phyloP scores from a whole-genome alignment of 2,329 filamentous ascomycete genomes.

The Bipolaris sorokiniana region DNA sequence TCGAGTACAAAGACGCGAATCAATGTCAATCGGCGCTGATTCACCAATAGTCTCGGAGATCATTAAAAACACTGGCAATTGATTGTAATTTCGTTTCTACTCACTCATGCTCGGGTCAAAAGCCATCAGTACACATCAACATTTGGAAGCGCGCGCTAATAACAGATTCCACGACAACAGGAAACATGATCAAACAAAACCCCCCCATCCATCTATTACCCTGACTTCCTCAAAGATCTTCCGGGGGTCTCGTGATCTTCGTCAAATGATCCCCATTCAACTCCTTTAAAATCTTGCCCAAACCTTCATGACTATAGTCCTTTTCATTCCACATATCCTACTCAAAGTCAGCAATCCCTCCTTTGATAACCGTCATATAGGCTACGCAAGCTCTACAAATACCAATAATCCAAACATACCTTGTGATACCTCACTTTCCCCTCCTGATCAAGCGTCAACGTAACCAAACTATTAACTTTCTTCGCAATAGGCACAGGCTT shows the following conservation, averaged over 20 bases:
- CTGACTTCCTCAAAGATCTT: constrained; percentile 13
- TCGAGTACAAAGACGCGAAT: too few species aligned
- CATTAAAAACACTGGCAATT: too few species aligned
- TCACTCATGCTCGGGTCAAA: too few species aligned
- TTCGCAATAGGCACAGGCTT: constrained; percentile 51
- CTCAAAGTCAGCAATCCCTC: neutral
- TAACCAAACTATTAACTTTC: constrained; percentile 62
- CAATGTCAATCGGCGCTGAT: too few species aligned
- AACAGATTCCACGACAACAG: too few species aligned
- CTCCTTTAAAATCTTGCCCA: constrained; percentile 59
- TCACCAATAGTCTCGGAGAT: too few species aligned
- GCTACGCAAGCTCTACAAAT: neutral
- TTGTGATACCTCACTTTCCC: constrained; percentile 64
- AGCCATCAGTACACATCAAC: too few species aligned
- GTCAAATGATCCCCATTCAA: constrained; percentile 58
- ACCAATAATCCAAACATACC: neutral
- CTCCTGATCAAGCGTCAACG: constrained; percentile 61
- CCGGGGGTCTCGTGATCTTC: constrained; percentile 51
- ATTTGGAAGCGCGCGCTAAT: too few species aligned
- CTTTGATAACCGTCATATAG: neutral
- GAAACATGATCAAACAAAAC: too few species aligned
- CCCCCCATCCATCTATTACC: rapidly evolving
- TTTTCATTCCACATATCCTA: constrained; percentile 66
- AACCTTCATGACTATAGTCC: constrained; percentile 62
- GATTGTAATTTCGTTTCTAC: too few species aligned